Conservation (phyloP, 2,329 filamentous ascomycete genomes). For the Ascochyta fabae region DNA sequence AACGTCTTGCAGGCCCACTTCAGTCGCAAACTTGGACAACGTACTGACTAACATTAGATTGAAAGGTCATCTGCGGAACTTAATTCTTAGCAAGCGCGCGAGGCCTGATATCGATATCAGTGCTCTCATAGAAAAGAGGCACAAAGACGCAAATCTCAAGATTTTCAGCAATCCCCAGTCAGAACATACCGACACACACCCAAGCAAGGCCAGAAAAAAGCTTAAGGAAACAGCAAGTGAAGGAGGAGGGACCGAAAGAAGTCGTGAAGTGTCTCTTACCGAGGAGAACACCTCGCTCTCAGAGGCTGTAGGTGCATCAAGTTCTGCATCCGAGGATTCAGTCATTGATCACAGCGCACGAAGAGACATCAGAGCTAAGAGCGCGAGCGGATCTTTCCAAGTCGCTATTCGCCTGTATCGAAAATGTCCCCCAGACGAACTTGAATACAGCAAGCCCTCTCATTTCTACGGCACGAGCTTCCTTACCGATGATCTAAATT, state of each 20-base stretch:
- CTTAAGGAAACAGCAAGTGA: not conserved
- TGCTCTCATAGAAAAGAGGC: conserved; percentile 3
- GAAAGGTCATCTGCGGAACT: not conserved
- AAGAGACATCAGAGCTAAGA: not conserved
- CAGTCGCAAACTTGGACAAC: no score
- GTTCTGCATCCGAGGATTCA: not conserved
- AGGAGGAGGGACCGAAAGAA: not conserved
- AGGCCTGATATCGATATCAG: not conserved
- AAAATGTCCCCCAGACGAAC: not conserved
- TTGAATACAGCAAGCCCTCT: not conserved
- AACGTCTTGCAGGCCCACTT: no score
- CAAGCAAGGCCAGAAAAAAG: not conserved
- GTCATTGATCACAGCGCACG: not conserved
- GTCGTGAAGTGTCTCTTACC: not conserved
- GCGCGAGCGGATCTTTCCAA: not conserved
- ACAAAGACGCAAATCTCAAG: not conserved
- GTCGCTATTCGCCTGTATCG: conserved; percentile 16
- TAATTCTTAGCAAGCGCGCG: not conserved
- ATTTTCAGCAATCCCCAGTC: not conserved
- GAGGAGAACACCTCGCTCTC: not conserved
- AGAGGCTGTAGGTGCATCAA: not conserved
- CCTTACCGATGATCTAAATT: not conserved
- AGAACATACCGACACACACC: no score
- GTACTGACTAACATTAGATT: not conserved
- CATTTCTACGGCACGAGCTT: conserved; percentile 1